phyloP scores from a whole-genome alignment of 805 yeast species.

The Candida tammaniensis region DNA sequence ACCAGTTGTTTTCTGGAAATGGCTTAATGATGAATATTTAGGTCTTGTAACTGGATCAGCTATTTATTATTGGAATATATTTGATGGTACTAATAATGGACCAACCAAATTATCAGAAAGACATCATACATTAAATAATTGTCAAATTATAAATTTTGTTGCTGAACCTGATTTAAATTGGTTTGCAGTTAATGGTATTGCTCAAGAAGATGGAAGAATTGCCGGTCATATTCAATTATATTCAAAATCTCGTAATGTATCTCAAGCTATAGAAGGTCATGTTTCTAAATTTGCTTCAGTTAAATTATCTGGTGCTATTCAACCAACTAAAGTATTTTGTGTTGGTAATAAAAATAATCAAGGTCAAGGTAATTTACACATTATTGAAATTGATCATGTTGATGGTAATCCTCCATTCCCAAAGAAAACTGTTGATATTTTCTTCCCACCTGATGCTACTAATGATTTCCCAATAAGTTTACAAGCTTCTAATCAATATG shows the following conservation, averaged over 20 bases:
- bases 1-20: conserved; percentile 93
- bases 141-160: conserved; percentile 88
- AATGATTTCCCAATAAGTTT: conserved; percentile 95
- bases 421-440: conserved; percentile 88
- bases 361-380: conserved; percentile 71
- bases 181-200: conserved; percentile 94
- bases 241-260: conserved; percentile 83
- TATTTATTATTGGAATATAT: conserved; percentile 77
- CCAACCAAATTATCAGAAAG: conserved; percentile 81
- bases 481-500: conserved; percentile 81
- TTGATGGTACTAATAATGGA: conserved; percentile 74
- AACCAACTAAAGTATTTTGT: conserved; percentile 82
- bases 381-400: conserved; percentile 94
- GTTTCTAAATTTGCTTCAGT: conserved; percentile 86
- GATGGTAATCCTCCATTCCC: conserved; percentile 79
- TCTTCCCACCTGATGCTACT: conserved; percentile 94
- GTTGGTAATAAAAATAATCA: conserved; percentile 87
- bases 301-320: conserved; percentile 66
- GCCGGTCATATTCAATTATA: conserved; percentile 95
- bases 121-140: conserved; percentile 71
- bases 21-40: conserved; percentile 71
- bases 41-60: conserved; percentile 83
- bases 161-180: conserved; percentile 79
- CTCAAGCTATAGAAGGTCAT: conserved; percentile 97
- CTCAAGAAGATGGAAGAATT: conserved; percentile 89